Evolutionary conservation across 495 filamentous ascomycete genomes (phyloP).

Genomic region (Penicillium subrubescens): DNA sequence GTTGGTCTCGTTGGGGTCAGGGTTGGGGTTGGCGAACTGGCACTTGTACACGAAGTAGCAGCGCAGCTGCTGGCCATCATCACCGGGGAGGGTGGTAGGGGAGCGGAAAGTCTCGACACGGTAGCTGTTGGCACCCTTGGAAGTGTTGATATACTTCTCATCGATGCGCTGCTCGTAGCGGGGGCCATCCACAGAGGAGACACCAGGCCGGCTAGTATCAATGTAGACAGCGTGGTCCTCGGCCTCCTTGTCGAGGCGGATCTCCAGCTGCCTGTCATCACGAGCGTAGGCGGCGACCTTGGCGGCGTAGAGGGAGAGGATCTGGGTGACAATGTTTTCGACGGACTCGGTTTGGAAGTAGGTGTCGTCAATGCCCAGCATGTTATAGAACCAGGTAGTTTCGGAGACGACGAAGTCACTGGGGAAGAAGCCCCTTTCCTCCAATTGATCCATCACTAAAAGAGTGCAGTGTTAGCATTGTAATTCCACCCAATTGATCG

Average conservation of each 20-base stretch:
- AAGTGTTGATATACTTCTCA: conserved; percentile 85
- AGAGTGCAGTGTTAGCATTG: not conserved
- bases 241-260: conserved; percentile 92
- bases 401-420: conserved; percentile 79
- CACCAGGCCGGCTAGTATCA: conserved; percentile 89
- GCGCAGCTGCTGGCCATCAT: conserved; percentile 76
- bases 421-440: conserved; percentile 85
- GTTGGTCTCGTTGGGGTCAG: conserved; percentile 74
- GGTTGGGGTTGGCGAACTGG: conserved; percentile 76
- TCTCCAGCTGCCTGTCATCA: conserved; percentile 91
- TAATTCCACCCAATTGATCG: not conserved
- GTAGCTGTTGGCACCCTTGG: conserved; percentile 67
- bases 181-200: conserved; percentile 72
- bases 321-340: conserved; percentile 86
- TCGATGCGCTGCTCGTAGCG: conserved; percentile 93
- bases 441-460: conserved; percentile 70
- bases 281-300: conserved; percentile 94
- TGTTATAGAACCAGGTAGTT: conserved; percentile 95
- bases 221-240: conserved; percentile 97
- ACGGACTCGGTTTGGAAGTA: conserved; percentile 94
- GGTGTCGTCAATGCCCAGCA: conserved; percentile 96
- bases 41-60: conserved; percentile 99
- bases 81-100: conserved; percentile 67
- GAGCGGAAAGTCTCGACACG: conserved; percentile 97
- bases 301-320: conserved; percentile 94